Evolutionary conservation across 129 eudicot genomes (phyloP).

Genomic region (Solidago caesia): DNA sequence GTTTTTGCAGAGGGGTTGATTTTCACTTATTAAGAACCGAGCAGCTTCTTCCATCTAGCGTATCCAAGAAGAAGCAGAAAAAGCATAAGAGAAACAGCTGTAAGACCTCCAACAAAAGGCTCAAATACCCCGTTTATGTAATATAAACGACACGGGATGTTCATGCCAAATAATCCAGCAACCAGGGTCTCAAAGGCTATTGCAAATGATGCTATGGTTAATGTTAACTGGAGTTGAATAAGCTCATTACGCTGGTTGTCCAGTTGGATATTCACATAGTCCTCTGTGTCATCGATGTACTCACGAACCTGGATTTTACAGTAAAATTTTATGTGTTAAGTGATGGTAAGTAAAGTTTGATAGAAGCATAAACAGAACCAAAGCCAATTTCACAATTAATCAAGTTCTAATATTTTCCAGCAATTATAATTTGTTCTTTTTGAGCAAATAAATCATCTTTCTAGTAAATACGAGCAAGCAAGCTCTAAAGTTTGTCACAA

Average conservation of each 20-base stretch:
- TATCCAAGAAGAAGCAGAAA: constrained; percentile 71
- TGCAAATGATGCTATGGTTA: constrained; percentile 87
- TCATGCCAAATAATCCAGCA: constrained; percentile 90
- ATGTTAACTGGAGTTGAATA: constrained; percentile 82
- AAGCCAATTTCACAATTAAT: background rate
- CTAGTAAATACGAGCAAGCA: background rate
- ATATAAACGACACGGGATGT: constrained; percentile 58
- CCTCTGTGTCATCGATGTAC: constrained; percentile 96
- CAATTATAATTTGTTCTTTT: background rate
- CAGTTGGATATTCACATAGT: constrained; percentile 91
- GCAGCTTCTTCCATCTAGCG: constrained; percentile 95
- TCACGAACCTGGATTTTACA: constrained; percentile 71
- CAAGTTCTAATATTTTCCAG: background rate
- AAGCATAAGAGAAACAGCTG: constrained; percentile 48
- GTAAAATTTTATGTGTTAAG: background rate
- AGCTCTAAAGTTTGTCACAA: background rate
- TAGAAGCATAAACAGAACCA: background rate
- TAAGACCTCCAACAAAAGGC: constrained; percentile 44
- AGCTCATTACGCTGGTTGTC: constrained; percentile 97
- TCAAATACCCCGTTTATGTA: constrained; percentile 43
- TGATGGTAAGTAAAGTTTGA: background rate
- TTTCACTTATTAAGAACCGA: constrained; percentile 55
- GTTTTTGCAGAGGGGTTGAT: constrained; percentile 15
- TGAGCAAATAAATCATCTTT: background rate
- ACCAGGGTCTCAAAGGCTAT: constrained; percentile 70